A percentile compares a stretch with the other conserved stretches of the same genome.
Conservation (phyloP, 164 flowering plant species). For the Litsea cubeba region DNA sequence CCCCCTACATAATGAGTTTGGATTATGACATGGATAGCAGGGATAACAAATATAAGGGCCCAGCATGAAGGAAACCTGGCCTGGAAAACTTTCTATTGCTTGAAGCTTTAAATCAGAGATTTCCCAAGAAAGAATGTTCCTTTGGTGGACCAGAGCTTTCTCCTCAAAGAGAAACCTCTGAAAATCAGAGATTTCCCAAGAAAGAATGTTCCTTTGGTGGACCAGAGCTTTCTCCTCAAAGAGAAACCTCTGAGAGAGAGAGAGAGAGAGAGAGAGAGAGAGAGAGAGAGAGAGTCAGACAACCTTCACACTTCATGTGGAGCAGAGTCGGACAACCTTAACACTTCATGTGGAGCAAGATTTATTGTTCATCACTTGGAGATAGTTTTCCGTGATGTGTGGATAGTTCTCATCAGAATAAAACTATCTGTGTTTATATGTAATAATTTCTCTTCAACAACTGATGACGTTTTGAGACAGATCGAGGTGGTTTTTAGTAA, state of each 20-base stretch:
- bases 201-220: neutral
- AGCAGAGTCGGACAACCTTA: neutral
- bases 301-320: neutral
- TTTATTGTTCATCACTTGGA: neutral
- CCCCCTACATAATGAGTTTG: neutral
- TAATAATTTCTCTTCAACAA: no score
- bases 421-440: no score
- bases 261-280: conserved; percentile 2
- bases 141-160: neutral
- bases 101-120: neutral
- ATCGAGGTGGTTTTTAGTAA: no score
- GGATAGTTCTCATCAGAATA: no score
- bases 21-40: neutral
- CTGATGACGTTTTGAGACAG: no score
- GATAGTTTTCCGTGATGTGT: no score
- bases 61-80: no score
- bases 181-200: neutral
- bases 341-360: neutral
- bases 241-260: neutral
- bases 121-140: neutral
- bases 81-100: neutral
- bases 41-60: neutral
- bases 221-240: neutral
- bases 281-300: neutral
- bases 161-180: neutral